Evolutionary conservation across 2,329 filamentous ascomycete genomes (phyloP).

Genomic region (Penicillium polonicum): DNA sequence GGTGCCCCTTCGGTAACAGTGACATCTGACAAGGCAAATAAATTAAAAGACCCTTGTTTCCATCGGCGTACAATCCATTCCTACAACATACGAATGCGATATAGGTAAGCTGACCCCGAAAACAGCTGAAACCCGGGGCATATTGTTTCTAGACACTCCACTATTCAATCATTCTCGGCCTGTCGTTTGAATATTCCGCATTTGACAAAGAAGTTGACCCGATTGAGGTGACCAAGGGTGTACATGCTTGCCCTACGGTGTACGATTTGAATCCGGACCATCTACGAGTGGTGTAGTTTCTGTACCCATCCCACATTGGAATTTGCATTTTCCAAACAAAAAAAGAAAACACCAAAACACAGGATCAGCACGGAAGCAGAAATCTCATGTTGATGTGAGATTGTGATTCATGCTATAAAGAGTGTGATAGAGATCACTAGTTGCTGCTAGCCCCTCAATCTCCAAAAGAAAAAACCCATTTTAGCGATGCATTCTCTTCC

Average conservation of each 20-base stretch:
- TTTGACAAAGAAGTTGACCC: not conserved
- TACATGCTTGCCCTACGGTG: slow-evolving; percentile 5
- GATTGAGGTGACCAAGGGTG: not conserved
- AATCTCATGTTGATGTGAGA: not conserved
- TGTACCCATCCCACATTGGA: not conserved
- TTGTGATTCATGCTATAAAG: slow-evolving; percentile 4
- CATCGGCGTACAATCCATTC: not conserved
- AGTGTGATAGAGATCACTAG: not conserved
- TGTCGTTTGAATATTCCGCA: slow-evolving; percentile 1
- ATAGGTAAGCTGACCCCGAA: slow-evolving; percentile 4
- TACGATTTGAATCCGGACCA: slow-evolving; percentile 3
- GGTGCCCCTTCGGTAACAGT: not conserved
- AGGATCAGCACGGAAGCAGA: slow-evolving; percentile 17
- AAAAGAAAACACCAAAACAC: slow-evolving; percentile 2
- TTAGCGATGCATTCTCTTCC: slow-evolving; percentile 18
- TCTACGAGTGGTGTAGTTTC: not conserved
- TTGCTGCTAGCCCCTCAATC: not conserved
- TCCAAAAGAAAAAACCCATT: not conserved
- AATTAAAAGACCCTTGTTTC: not conserved
- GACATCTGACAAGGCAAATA: not conserved
- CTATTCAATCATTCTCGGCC: not conserved
- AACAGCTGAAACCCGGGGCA: slow-evolving; percentile 1
- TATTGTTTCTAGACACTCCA: not conserved
- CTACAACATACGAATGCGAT: slow-evolving; percentile 7
- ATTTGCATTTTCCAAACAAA: not conserved